Evolutionary conservation across 2,329 filamentous ascomycete species (phyloP).

Genomic region (Fusarium armeniacum): DNA sequence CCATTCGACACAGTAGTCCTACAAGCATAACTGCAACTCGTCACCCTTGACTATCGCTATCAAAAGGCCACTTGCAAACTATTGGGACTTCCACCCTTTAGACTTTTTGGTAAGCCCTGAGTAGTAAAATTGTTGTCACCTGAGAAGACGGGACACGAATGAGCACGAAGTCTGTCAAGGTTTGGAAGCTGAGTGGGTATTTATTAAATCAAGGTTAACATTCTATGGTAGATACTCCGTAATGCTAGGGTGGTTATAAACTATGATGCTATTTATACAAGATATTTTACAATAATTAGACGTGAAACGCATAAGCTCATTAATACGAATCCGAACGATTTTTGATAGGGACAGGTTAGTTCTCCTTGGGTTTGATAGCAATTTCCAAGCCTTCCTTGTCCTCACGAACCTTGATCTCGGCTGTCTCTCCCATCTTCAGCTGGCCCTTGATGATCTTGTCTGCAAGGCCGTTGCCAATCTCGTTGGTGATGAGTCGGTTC

Average conservation of each 20-base stretch:
- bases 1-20: background rate
- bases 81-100: background rate
- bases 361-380: constrained; percentile 41
- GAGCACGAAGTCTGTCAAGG: background rate
- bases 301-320: constrained; percentile 48
- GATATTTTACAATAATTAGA: constrained; percentile 27
- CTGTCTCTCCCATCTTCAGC: constrained; percentile 80
- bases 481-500: constrained; percentile 89
- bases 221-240: constrained; percentile 11
- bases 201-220: constrained; percentile 30
- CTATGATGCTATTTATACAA: constrained; percentile 23
- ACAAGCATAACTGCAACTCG: too few relatives aligned
- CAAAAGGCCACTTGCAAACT: background rate
- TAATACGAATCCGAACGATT: constrained; percentile 6
- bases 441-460: constrained; percentile 92
- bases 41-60: background rate
- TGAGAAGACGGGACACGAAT: background rate
- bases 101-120: background rate
- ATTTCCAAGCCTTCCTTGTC: constrained; percentile 72
- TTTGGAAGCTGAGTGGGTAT: constrained; percentile 13
- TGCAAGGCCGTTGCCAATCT: constrained; percentile 89
- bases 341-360: constrained; percentile 7
- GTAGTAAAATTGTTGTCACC: background rate
- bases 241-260: constrained; percentile 19
- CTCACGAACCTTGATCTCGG: constrained; percentile 76